Evolutionary conservation across 2,329 filamentous ascomycete genomes (phyloP).

Genomic region (Aspergillus quadricinctus): DNA sequence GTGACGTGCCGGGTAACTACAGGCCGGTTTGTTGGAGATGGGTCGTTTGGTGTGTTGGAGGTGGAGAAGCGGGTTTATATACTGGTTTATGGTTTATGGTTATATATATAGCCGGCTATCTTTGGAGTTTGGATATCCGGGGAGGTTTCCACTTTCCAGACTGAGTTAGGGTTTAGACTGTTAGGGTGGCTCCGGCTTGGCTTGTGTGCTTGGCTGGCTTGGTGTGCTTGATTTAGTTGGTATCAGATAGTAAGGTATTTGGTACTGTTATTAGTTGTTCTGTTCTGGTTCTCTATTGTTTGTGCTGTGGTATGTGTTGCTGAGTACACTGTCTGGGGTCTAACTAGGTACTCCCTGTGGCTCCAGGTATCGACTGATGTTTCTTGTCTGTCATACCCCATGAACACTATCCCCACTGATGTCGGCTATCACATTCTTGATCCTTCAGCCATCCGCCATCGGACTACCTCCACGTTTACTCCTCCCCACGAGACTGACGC

Average conservation of each 20-base stretch:
- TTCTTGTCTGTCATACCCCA: too few species aligned
- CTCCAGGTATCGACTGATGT: too few species aligned
- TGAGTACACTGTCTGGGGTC: background rate
- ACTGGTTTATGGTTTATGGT: too few species aligned
- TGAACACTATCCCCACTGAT: background rate
- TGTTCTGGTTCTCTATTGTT: background rate
- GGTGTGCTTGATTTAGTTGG: too few species aligned
- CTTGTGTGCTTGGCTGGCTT: background rate
- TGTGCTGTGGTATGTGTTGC: background rate
- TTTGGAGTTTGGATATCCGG: too few species aligned
- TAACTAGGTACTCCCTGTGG: too few species aligned
- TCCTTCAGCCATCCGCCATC: background rate
- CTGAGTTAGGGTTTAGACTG: background rate
- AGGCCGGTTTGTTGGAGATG: too few species aligned
- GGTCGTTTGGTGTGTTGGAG: too few species aligned
- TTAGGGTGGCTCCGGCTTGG: background rate
- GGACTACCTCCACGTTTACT: background rate
- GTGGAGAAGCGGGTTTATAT: background rate
- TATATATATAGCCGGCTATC: too few species aligned
- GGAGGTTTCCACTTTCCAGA: background rate
- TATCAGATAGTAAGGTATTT: too few species aligned
- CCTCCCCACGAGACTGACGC: background rate
- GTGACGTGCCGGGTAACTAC: background rate
- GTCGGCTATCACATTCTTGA: background rate
- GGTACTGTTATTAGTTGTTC: too few species aligned